A percentile compares a stretch with the other conserved stretches of the same genome.
phyloP scores from a whole-genome alignment of 2,329 filamentous ascomycete genomes.

The Apiospora aurea region DNA sequence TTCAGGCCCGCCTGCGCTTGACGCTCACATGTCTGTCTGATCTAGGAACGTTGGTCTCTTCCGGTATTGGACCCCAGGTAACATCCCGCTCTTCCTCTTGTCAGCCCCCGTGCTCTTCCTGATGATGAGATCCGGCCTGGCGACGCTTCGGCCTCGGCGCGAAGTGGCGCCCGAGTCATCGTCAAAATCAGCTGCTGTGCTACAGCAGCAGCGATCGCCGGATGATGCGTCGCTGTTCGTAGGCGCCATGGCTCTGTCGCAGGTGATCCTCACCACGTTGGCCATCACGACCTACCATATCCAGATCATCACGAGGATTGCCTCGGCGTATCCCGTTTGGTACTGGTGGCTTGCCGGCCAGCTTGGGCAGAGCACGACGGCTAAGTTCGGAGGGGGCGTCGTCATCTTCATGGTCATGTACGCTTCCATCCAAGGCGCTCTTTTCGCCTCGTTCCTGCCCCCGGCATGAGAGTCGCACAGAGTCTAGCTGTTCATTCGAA shows the following conservation, averaged over 20 bases:
- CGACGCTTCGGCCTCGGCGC: slow-evolving; percentile 37
- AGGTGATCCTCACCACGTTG: slow-evolving; percentile 73
- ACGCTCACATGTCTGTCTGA: neutral
- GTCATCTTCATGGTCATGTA: slow-evolving; percentile 82
- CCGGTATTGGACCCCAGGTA: slow-evolving; percentile 86
- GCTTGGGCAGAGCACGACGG: slow-evolving; percentile 44
- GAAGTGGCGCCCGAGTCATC: neutral
- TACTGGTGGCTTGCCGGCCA: slow-evolving; percentile 77
- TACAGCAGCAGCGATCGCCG: neutral
- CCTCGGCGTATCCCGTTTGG: slow-evolving; percentile 89
- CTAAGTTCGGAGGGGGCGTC: slow-evolving; percentile 45
- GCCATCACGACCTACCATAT: slow-evolving; percentile 87
- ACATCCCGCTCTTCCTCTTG: slow-evolving; percentile 86
- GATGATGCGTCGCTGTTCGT: slow-evolving; percentile 43
- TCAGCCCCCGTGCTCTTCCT: slow-evolving; percentile 79
- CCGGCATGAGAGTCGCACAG: slow-evolving; percentile 68
- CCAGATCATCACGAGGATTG: slow-evolving; percentile 89
- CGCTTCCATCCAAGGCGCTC: slow-evolving; percentile 77
- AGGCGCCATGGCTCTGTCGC: slow-evolving; percentile 71
- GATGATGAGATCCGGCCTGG: slow-evolving; percentile 66
- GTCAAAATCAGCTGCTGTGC: neutral
- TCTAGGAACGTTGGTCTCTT: slow-evolving; percentile 88
- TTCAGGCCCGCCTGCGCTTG: neutral
- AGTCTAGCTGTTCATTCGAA: neutral
- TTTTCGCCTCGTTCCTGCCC: slow-evolving; percentile 91